Base-by-base conservation (phyloP, 225 moss, liverwort and hornwort species). In the Bryoerythrophyllum caledonicum region DNA sequence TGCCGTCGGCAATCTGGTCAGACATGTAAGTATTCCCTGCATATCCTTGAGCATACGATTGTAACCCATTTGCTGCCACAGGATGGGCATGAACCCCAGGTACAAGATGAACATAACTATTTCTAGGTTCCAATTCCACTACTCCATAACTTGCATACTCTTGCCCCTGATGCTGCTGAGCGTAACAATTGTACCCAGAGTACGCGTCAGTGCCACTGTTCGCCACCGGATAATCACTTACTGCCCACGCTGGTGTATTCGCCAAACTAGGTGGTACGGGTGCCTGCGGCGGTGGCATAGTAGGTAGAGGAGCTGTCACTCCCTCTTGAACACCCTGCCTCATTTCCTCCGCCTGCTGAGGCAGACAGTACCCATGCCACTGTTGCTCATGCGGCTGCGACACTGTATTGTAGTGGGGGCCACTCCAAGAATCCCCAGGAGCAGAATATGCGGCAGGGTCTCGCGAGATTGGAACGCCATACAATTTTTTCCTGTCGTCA, bases 201-300 rank as follows among this genome's bases (percentile, higher is more conserved):
- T 93, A 90, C 2, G 89, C 70, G 53, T 97, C 90, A 41, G 75
- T 80, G 65, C 53, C 77, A 43, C 84, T 67, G 28, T 91, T 87
- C 41, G 81, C 60, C 57, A 78, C 87, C 43, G 82, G 89, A 23
- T 60, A 79, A 70, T 88, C 91, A 35, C 66, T 84, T 70, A 82
- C 64, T 44, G 87, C 24, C 97, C 97, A 94, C 28, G 88, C 76
- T 72, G 89, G 74, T 64, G 83, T n/a, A n/a, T n/a, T 87, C 44
- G 82, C 75, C 80, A 88, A 78, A 75, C 90, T 86, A 25, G 97
- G 94, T 51, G 97, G 97, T 56, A 94, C 71, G 51, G 96, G 96
- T 79, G 88, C 73, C 85, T 89, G 94, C 54, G 94, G 97, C 74
- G 97, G 97, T 59, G 94, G 97, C 86, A 91, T 88, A 2, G 91